Base-by-base conservation (phyloP, 306 rosid species). In the Vachellia pachyceras region DNA sequence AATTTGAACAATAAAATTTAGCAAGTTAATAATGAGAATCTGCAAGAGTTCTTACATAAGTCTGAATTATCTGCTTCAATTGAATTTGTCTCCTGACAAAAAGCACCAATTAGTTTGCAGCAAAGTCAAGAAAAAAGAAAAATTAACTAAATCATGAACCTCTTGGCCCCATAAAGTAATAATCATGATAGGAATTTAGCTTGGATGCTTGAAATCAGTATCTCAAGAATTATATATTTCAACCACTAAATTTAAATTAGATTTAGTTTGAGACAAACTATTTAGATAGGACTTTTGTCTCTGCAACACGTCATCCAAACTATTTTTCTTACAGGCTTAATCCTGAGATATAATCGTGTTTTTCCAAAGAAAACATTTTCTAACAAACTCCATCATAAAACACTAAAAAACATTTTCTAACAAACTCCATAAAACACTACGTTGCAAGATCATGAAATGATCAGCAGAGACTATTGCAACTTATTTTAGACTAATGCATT, bases 21-120 rank as follows among this genome's bases (percentile, higher is more conserved):
- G 54, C 5, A 45, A 79, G 58, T 58, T 77, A 72, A 49, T 57
- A 75, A 50, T 61, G 68, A 74, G 71, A 73, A 82, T 73, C 74
- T 45, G 77, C 40, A 82, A 69, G 85, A 86, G 70, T 85, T 82
- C 99, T 89, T 84, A 90, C 98, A 20, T 25, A 60, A 42, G 42
- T 88, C 79, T 1, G 77, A 50, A 55, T 75, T 78, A 54, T 87
- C 84, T 9, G 76, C 79, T 77, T 49, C 87, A 25, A 66, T 78
- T 23, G 86, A 84, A 68, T 79, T 80, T 75, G 65, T 72, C 70
- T 89, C 93, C 98, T 90, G 87, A 72, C 73, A 68, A 40, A 71
- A 64, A 20, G 7, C 20, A 79, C 69, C 74, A 60, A 76, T 77
- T 75, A 83, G 81, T 81, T 72, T 18, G 39, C n/a, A 73, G 66